Evolutionary conservation across 1,284 basidiomycete genomes (phyloP).

Genomic region (Boletus semigastroideus): DNA sequence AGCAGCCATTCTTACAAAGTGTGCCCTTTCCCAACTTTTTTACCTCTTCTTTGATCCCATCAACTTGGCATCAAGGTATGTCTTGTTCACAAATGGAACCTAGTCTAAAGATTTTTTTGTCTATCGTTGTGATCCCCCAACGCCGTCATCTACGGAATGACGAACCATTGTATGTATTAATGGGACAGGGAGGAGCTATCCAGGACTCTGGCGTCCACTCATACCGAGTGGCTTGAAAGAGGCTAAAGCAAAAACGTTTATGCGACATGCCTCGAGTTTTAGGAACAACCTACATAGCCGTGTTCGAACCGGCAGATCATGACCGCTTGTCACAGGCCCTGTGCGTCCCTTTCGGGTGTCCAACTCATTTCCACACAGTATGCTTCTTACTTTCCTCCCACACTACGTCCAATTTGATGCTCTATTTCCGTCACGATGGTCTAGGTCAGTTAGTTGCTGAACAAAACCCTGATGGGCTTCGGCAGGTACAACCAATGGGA

Average conservation of each 20-base stretch:
- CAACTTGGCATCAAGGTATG: background rate
- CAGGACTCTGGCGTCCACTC: background rate
- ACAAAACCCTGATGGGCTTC: background rate
- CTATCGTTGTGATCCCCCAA: background rate
- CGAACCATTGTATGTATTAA: no score
- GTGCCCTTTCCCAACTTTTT: no score
- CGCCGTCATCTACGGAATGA: background rate
- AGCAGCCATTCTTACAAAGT: no score
- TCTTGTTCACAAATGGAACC: background rate
- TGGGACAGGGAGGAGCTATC: no score
- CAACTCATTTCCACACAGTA: background rate
- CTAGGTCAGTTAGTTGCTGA: background rate
- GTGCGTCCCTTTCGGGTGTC: background rate
- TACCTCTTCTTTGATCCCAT: no score
- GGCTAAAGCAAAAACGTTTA: conserved; percentile 1
- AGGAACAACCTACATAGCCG: background rate
- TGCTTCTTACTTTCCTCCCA: background rate
- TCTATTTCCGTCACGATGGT: background rate
- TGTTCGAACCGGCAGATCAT: background rate
- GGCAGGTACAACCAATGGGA: background rate
- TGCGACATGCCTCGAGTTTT: background rate
- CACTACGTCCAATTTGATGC: background rate
- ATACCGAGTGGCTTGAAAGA: background rate
- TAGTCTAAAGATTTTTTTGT: background rate
- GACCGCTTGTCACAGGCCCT: background rate